Percentiles rank a stretch among this genome's conserved stretches.
Conservation (phyloP, 2,329 filamentous ascomycete species). For the Coleophoma crateriformis region DNA sequence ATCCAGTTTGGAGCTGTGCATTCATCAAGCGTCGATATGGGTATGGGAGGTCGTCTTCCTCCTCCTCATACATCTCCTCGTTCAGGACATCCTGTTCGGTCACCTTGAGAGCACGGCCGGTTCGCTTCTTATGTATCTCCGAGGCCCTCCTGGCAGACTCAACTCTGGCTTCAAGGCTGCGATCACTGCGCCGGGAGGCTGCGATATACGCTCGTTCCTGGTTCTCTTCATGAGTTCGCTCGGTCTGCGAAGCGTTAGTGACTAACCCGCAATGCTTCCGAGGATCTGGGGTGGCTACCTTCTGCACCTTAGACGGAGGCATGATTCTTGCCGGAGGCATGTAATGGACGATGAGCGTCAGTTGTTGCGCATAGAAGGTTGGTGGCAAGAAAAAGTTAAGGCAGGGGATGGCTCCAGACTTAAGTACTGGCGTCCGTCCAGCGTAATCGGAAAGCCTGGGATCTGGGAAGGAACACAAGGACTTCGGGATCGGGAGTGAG, state of each 20-base stretch:
- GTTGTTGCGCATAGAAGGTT: background rate
- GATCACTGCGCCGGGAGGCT: slow-evolving; percentile 79
- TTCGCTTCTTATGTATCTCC: slow-evolving; percentile 84
- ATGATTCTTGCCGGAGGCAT: slow-evolving; percentile 18
- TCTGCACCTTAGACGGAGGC: slow-evolving; percentile 30
- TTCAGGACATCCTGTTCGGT: slow-evolving; percentile 82
- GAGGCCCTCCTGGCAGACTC: slow-evolving; percentile 85
- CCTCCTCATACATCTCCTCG: slow-evolving; percentile 95
- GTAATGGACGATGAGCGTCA: background rate
- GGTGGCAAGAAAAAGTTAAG: background rate
- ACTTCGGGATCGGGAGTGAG: too few species aligned
- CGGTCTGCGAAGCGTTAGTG: slow-evolving; percentile 46
- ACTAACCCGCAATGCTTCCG: background rate
- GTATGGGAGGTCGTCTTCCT: slow-evolving; percentile 73
- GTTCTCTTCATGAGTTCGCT: slow-evolving; percentile 75
- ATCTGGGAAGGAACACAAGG: too few species aligned
- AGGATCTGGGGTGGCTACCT: slow-evolving; percentile 13
- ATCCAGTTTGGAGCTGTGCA: slow-evolving; percentile 40
- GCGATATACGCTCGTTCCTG: slow-evolving; percentile 89
- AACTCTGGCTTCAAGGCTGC: slow-evolving; percentile 79
- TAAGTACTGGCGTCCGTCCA: too few species aligned
- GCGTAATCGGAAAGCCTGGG: too few species aligned
- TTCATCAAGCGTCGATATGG: slow-evolving; percentile 56
- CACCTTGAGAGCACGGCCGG: slow-evolving; percentile 75
- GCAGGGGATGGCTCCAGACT: background rate